Evolutionary conservation across 306 rosid species (phyloP).

Genomic region (Clitoria ternatea): DNA sequence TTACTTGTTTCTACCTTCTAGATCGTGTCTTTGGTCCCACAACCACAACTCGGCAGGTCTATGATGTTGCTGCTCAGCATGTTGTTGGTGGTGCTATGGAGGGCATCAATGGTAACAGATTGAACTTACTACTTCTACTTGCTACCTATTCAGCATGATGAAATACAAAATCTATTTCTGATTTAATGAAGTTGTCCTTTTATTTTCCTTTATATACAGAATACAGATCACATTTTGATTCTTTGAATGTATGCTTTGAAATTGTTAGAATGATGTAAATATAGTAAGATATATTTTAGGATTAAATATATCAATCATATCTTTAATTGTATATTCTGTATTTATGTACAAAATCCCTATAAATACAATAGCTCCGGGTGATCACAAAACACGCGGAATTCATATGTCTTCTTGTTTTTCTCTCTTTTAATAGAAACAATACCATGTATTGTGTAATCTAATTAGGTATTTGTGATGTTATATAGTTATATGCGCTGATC

Average conservation of each 20-base stretch:
- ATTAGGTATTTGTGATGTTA: background rate
- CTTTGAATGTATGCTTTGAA: no score
- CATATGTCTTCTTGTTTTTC: no score
- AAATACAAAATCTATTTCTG: conserved; percentile 7
- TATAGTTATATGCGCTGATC: conserved; percentile 11
- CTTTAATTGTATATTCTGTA: no score
- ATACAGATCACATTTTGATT: conserved; percentile 1
- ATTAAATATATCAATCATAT: no score
- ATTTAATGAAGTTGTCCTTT: conserved; percentile 7
- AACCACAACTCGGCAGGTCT: conserved; percentile 95
- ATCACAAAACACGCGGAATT: no score
- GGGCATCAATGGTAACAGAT: conserved; percentile 78
- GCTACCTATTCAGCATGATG: conserved; percentile 15
- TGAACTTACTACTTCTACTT: conserved; percentile 28
- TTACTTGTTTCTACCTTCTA: conserved; percentile 44
- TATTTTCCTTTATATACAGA: conserved; percentile 3
- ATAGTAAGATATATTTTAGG: no score
- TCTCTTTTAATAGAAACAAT: no score
- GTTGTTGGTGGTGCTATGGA: conserved; percentile 93
- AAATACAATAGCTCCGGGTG: no score
- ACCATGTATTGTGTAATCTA: no score
- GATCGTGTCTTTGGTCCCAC: conserved; percentile 98
- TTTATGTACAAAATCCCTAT: no score
- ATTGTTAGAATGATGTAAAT: no score
- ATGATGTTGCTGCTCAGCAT: conserved; percentile 95